Base-by-base conservation (phyloP, 2,329 filamentous ascomycete genomes). In the Fusarium newnesense region DNA sequence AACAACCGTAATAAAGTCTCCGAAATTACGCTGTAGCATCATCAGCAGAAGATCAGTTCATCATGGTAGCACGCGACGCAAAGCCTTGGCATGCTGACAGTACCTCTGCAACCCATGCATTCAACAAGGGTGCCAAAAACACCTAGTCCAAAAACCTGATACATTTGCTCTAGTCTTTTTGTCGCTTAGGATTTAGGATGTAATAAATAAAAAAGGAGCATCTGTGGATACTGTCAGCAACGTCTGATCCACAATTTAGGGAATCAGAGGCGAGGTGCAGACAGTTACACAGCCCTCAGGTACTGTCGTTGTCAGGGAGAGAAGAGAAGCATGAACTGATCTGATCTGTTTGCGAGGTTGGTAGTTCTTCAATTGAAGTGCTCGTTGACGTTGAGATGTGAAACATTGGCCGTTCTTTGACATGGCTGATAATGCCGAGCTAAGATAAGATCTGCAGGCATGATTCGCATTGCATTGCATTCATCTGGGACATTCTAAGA, bases 241-340 rank as follows among this genome's bases (percentile, higher is more conserved):
- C 26, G 34, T 59, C 24, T 12, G 56, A 40, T 63, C 60, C 62
- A 73, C 61, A 54, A 24, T 40, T 52, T 70, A 36, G 66, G 66
- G 52, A 60, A 63, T 39, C 49, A 54, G 60, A 74, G 68, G 68
- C 63, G 58, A 72, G 57, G 68, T 68, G 64, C 64, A 71, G 61
- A 50, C 9, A 16, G 67, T 70, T 42, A 40, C 68, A 70, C 68
- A 43, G 54, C 60, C 68, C 26, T 65, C 24, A 24, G 24, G 24
- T 24, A 32, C 42, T 50, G 24, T 9, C 19, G 8, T 34, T 59
- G 3, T 28, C 28, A 19, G 1, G 19, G 36, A 18, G 50, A 40
- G 50, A 11, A 40, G 50, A 7, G 13, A 34, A 9, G 32, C 30
- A 64, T 43, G 52, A 42, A 36, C 46, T 58, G 36, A 37, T 2